Evolutionary conservation across 345 rosid genomes (phyloP), one percentile per base, ranked within the genome.

Genomic region (Brassica napus): DNA sequence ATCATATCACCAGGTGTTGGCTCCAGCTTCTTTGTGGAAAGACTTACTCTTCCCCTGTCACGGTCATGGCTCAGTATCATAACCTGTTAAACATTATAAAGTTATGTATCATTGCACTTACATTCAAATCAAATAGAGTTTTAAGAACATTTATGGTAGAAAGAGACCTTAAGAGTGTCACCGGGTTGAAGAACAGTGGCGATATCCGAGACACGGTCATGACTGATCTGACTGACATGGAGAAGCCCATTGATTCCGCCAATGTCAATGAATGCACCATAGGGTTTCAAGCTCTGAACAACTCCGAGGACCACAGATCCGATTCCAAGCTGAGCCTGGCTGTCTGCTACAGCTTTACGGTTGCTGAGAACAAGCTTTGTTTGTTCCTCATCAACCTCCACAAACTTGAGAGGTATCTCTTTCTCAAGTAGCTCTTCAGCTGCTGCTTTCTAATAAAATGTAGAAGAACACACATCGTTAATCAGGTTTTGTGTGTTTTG

Each of bases 151-250:
- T 63, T 0, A 7, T 42, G 3, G 39, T 18, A 64, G 35, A 30
- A 14, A 44, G 57, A 49, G 35, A 93, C 98, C 98, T 95, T 95
- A 16, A 92, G 87, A 63, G 87, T 85, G 84, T 92, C 99, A 52
- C 98, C 99, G 4, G 99, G 98, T 81, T 95, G 99, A 83, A 95
- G 99, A 83, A 95, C 98, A 1, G 97, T 95, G n/a, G 97, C 90
- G 59, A 95, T 90, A 83, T 92, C 98, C 6, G 94, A 82, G 21
- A 95, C 94, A 39, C 93, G 99, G 72, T 95, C 98, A 65, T 95
- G 98, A 84, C 99, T 93, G 73, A 95, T 93, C 86, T 93, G 97
- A 80, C 99, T 95, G 75, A 95, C 98, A 63, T 95, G 98, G 74
- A 95, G 99, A 83, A 95, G 98, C 76, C 98, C 99, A 32, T 89